Evolutionary conservation across 2,329 filamentous ascomycete genomes (phyloP).

Genomic region (Tolypocladium tundrense): DNA sequence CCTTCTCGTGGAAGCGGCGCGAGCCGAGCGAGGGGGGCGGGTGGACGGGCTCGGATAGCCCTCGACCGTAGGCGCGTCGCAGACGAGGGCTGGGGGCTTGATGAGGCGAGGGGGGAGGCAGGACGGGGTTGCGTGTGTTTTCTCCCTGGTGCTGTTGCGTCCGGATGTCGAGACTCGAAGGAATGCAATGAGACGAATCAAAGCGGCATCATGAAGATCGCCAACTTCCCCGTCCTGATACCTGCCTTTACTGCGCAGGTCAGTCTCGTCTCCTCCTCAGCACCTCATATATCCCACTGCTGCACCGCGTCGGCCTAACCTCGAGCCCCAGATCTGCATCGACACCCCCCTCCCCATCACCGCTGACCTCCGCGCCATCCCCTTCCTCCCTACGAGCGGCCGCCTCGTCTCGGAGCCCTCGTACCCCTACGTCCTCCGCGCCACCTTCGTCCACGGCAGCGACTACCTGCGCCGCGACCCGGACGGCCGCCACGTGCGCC

Average conservation of each 20-base stretch:
- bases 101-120: background rate
- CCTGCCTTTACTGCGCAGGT: background rate
- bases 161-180: background rate
- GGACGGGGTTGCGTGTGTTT: background rate
- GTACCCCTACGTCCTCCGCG: slow-evolving; percentile 25
- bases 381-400: slow-evolving; percentile 17
- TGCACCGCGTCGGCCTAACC: background rate
- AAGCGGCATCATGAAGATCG: background rate
- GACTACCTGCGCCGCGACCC: slow-evolving; percentile 30
- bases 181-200: background rate
- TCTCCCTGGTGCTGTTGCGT: background rate
- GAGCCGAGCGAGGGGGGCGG: background rate
- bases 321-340: slow-evolving; percentile 8
- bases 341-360: slow-evolving; percentile 21
- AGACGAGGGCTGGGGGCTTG: background rate
- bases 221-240: background rate
- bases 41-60: background rate
- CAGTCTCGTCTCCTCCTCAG: background rate
- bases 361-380: slow-evolving; percentile 21
- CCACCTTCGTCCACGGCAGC: slow-evolving; percentile 25
- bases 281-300: background rate
- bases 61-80: background rate
- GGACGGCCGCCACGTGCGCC: slow-evolving; percentile 22
- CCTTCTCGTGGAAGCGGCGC: background rate
- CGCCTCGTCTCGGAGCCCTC: slow-evolving; percentile 23